phyloP scores from a whole-genome alignment of 495 filamentous ascomycete genomes.

The Ramalina intermedia region DNA sequence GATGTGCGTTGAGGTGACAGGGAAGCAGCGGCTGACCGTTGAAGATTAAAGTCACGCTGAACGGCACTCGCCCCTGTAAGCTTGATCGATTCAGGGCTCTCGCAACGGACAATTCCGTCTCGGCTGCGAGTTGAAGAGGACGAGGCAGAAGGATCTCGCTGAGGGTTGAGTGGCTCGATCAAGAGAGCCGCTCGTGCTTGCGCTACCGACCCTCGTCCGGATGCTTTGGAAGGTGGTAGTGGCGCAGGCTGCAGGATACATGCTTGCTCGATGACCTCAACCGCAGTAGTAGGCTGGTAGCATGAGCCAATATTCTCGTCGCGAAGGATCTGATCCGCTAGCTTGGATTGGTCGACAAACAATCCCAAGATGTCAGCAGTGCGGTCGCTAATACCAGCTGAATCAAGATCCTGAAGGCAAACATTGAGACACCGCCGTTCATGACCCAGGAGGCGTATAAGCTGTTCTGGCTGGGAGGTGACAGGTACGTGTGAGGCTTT shows the following conservation, averaged over 20 bases:
- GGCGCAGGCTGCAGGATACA: not conserved
- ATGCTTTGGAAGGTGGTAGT: not conserved
- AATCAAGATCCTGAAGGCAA: conserved; percentile 3
- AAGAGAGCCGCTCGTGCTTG: conserved; percentile 7
- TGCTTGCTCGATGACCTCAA: conserved; percentile 8
- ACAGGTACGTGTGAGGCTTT: not conserved
- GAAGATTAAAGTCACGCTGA: not conserved
- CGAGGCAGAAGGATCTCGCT: not conserved
- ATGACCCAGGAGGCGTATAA: conserved; percentile 7
- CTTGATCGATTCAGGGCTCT: not conserved
- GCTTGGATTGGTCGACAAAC: conserved; percentile 2
- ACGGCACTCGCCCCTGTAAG: not conserved
- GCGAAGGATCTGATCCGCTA: conserved; percentile 1
- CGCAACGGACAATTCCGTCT: not conserved
- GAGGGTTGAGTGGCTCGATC: conserved; percentile 6
- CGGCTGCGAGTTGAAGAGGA: not conserved
- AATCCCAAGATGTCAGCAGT: conserved; percentile 2
- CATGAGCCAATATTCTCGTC: conserved; percentile 10
- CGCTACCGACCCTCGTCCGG: conserved; percentile 8
- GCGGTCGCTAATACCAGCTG: not conserved
- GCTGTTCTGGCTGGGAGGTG: conserved; percentile 3
- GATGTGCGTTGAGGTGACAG: not conserved
- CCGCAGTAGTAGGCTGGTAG: conserved; percentile 3
- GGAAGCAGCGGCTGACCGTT: not conserved
- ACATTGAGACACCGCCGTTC: conserved; percentile 4